Evolutionary conservation across 805 yeast species (phyloP).

Genomic region (Saccharomycopsis sp.): DNA sequence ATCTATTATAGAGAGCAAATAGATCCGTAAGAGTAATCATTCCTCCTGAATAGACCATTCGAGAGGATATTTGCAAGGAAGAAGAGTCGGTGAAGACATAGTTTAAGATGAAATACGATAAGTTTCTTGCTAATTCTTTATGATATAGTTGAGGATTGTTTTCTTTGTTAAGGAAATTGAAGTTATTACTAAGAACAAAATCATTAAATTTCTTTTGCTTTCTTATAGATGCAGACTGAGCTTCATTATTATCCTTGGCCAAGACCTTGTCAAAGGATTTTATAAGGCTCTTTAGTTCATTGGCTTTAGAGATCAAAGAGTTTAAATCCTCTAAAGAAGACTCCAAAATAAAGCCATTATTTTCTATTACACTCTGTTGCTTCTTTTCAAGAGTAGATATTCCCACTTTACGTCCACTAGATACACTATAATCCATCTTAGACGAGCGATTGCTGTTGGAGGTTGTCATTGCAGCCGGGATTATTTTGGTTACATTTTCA

Average conservation of each 20-base stretch:
- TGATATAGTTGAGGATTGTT: conserved; percentile 15
- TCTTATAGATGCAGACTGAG: conserved; percentile 23
- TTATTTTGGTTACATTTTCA: conserved; percentile 15
- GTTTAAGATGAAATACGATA: conserved; percentile 11
- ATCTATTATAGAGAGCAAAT: conserved; percentile 56
- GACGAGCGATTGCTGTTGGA: not conserved
- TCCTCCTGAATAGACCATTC: conserved; percentile 40
- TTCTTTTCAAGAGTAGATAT: conserved; percentile 61
- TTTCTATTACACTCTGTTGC: conserved; percentile 47
- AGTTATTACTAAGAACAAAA: conserved; percentile 18
- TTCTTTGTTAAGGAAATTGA: conserved; percentile 21
- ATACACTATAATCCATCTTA: not conserved
- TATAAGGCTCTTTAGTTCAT: conserved; percentile 58
- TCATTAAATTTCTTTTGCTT: conserved; percentile 19
- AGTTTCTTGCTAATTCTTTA: conserved; percentile 19
- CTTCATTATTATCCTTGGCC: conserved; percentile 20
- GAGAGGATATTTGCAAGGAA: not conserved
- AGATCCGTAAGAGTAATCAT: conserved; percentile 56
- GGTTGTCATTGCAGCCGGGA: conserved; percentile 1
- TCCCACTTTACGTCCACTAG: conserved; percentile 40
- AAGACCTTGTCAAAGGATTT: conserved; percentile 29
- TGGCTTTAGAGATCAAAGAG: conserved; percentile 70
- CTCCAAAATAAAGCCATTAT: conserved; percentile 55
- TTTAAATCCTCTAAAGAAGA: conserved; percentile 72
- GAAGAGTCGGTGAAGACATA: conserved; percentile 11